These are phyloP conservation scores for Tylopilus plumbeoviolaceoides DNA, from an alignment of 768 basidiomycete genomes.

Conservation along the genomic window DNA sequence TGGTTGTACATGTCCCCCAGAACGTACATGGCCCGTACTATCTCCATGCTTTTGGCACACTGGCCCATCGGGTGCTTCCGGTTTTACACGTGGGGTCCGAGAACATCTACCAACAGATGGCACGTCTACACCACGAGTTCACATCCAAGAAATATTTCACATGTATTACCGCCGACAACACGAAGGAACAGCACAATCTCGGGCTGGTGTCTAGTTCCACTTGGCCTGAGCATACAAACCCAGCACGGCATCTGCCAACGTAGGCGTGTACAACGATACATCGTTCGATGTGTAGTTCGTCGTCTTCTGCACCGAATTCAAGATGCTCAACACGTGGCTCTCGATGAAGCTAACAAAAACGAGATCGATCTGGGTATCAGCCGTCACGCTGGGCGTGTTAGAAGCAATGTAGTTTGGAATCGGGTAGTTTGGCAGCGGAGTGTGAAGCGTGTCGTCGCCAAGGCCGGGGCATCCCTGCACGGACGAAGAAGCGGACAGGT, in stretches of 20 bases:
- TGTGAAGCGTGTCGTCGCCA: slow-evolving; percentile 71
- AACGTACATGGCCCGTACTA: too few species aligned
- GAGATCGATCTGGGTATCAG: slow-evolving; percentile 58
- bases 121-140: background rate
- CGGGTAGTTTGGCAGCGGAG: slow-evolving; percentile 52
- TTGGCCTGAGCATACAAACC: slow-evolving; percentile 37
- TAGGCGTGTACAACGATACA: slow-evolving; percentile 49
- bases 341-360: slow-evolving; percentile 74
- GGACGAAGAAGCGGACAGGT: too few species aligned
- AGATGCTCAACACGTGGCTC: slow-evolving; percentile 42
- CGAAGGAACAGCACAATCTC: background rate
- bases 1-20: too few species aligned
- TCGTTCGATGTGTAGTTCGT: slow-evolving; percentile 51
- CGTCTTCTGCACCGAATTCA: slow-evolving; percentile 52
- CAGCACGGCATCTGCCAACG: slow-evolving; percentile 37
- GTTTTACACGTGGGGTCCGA: background rate
- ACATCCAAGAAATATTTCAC: background rate
- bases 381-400: slow-evolving; percentile 44
- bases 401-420: slow-evolving; percentile 60
- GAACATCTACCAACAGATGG: too few species aligned
- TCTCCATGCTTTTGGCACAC: too few species aligned
- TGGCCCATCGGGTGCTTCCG: background rate
- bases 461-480: slow-evolving; percentile 62
- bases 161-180: background rate
- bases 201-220: slow-evolving; percentile 17